These are phyloP conservation scores for Grosmannia huntii DNA, from an alignment of 2,329 filamentous ascomycete species.

Conservation along the genomic window DNA sequence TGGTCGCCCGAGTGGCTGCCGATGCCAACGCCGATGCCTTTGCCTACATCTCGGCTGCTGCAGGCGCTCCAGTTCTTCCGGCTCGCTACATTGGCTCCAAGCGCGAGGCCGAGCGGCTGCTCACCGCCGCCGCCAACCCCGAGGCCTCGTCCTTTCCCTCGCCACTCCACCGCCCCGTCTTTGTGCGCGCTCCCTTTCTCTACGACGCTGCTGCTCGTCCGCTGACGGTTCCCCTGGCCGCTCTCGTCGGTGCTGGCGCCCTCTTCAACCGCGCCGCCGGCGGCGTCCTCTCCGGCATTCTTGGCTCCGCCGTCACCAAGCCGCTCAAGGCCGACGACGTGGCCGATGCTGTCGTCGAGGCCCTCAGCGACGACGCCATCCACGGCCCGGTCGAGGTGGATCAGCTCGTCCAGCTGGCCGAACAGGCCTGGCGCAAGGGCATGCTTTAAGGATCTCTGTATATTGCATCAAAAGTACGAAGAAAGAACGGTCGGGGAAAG, in stretches of 20 bases:
- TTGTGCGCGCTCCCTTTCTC: constrained; percentile 76
- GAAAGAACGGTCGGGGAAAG: not conserved
- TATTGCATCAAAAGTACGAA: not conserved
- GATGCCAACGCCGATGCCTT: constrained; percentile 55
- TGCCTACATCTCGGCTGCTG: constrained; percentile 80
- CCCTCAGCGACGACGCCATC: constrained; percentile 58
- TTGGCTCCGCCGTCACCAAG: constrained; percentile 75
- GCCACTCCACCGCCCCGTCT: constrained; percentile 57
- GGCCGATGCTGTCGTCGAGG: constrained; percentile 81
- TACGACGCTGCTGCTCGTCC: constrained; percentile 69
- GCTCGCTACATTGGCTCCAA: constrained; percentile 82
- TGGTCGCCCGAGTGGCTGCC: constrained; percentile 65
- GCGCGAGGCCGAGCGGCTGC: constrained; percentile 61
- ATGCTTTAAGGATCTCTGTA: constrained; percentile 56
- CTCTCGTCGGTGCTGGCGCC: constrained; percentile 59
- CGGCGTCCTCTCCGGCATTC: constrained; percentile 59
- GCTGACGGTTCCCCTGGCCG: constrained; percentile 76
- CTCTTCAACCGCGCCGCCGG: constrained; percentile 67
- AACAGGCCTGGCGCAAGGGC: constrained; percentile 72
- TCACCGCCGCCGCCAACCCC: constrained; percentile 21
- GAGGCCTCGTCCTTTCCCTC: constrained; percentile 46
- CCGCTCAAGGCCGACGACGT: constrained; percentile 80
- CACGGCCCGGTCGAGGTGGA: constrained; percentile 66
- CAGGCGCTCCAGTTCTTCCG: constrained; percentile 73
- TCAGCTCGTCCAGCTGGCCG: constrained; percentile 70